A percentile compares a stretch with the other conserved stretches of the same genome.
These are phyloP conservation scores for Pichia cephalocereana DNA, from an alignment of 805 yeast species.

Conservation along the genomic window DNA sequence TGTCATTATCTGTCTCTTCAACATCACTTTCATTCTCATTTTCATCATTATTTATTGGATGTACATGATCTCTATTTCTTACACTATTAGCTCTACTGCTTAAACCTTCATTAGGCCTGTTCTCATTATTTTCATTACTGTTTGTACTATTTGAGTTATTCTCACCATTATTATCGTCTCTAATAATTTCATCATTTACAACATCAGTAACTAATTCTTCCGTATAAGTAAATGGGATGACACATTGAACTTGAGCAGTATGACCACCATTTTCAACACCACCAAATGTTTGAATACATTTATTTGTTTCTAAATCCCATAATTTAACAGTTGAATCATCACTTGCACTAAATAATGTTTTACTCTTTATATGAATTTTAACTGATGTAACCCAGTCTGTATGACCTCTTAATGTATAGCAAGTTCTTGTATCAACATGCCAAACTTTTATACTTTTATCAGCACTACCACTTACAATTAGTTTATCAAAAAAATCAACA, in stretches of 20 bases:
- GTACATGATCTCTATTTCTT: neutral
- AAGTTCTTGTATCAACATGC: conserved; percentile 91
- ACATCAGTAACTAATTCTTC: conserved; percentile 37
- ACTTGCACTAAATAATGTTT: conserved; percentile 74
- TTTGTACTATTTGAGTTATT: conserved; percentile 4
- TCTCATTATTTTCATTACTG: conserved; percentile 9
- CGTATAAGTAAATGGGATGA: conserved; percentile 71
- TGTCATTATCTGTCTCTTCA: conserved; percentile 15
- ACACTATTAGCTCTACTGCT: neutral
- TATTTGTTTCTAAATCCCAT: conserved; percentile 86
- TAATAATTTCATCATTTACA: conserved; percentile 34
- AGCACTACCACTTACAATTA: conserved; percentile 89
- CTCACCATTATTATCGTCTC: conserved; percentile 7
- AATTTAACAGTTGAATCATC: conserved; percentile 89
- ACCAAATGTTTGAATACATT: conserved; percentile 72
- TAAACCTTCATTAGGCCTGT: conserved; percentile 1
- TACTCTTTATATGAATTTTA: conserved; percentile 70
- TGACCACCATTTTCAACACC: conserved; percentile 72
- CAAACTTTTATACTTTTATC: conserved; percentile 90
- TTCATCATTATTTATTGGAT: conserved; percentile 2
- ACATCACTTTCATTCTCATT: conserved; percentile 11
- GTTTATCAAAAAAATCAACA: conserved; percentile 70
- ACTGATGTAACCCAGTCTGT: conserved; percentile 88
- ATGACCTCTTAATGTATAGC: conserved; percentile 90
- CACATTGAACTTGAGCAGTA: conserved; percentile 89